Evolutionary conservation across 2,329 filamentous ascomycete species (phyloP).

Genomic region (Grosmannia clavigera): DNA sequence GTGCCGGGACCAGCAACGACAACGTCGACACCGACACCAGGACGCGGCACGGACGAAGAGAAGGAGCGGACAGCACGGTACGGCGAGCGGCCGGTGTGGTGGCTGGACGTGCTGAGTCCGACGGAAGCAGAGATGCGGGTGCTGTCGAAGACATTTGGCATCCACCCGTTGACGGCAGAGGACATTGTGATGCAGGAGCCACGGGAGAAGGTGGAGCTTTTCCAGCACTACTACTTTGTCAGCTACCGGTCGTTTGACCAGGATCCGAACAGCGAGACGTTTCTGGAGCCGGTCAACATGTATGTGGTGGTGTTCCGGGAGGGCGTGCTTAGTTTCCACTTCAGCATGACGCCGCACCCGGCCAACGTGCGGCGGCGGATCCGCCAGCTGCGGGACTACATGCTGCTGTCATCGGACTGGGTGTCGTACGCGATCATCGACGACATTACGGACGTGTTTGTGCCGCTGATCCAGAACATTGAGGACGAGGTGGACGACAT

Average conservation of each 20-base stretch:
- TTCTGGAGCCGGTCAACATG: slow-evolving; percentile 91
- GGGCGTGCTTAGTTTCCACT: slow-evolving; percentile 92
- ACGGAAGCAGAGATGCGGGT: slow-evolving; percentile 95
- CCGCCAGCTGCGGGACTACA: slow-evolving; percentile 84
- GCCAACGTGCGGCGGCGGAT: slow-evolving; percentile 92
- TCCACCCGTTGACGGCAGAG: slow-evolving; percentile 88
- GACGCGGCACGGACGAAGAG: slow-evolving; percentile 7
- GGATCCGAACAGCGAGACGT: slow-evolving; percentile 77
- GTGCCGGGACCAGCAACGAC: not conserved
- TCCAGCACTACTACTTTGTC: slow-evolving; percentile 96
- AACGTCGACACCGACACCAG: not conserved
- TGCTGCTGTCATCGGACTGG: slow-evolving; percentile 90
- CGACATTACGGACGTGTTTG: slow-evolving; percentile 95
- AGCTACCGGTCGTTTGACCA: slow-evolving; percentile 98
- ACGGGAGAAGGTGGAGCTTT: slow-evolving; percentile 94
- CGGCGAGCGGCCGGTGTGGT: slow-evolving; percentile 86
- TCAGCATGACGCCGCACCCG: slow-evolving; percentile 88
- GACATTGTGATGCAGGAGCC: slow-evolving; percentile 97
- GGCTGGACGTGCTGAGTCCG: slow-evolving; percentile 84
- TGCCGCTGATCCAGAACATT: slow-evolving; percentile 80
- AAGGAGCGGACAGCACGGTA: slow-evolving; percentile 27
- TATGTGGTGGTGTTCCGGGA: slow-evolving; percentile 96
- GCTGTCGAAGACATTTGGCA: slow-evolving; percentile 82
- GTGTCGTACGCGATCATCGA: slow-evolving; percentile 97
- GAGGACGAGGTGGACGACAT: slow-evolving; percentile 97